These are phyloP conservation scores for Populus euphratica DNA, from an alignment of 345 rosid genomes.

Conservation along the genomic window DNA sequence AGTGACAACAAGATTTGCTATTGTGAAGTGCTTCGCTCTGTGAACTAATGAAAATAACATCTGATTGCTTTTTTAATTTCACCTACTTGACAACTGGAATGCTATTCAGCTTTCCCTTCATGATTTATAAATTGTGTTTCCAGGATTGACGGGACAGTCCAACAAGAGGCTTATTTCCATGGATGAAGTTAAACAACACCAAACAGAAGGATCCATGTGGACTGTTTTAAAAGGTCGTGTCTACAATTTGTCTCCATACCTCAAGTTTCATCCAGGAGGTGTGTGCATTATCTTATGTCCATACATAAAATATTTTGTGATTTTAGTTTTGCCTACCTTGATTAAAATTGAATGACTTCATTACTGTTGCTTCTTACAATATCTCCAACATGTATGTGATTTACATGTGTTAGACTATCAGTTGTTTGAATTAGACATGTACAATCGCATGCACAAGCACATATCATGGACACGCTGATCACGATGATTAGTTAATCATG, in stretches of 20 bases:
- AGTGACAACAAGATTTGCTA: background rate
- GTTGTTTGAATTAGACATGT: too few relatives aligned
- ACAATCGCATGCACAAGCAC: too few relatives aligned
- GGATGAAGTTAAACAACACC: constrained; percentile 74
- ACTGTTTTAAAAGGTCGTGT: constrained; percentile 83
- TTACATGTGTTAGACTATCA: background rate
- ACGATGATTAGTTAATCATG: too few relatives aligned
- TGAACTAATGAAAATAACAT: background rate
- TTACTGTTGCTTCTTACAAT: background rate
- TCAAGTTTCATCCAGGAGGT: constrained; percentile 98
- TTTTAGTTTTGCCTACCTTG: background rate
- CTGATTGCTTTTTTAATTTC: background rate
- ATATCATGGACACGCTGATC: too few relatives aligned
- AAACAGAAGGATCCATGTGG: constrained; percentile 82
- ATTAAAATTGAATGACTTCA: background rate
- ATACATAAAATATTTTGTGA: background rate
- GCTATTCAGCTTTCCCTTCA: background rate
- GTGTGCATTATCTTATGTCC: constrained; percentile 11
- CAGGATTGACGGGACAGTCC: constrained; percentile 83
- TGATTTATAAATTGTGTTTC: background rate
- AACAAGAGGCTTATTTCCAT: constrained; percentile 65
- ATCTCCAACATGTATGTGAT: background rate
- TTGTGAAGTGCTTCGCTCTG: background rate
- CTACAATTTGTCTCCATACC: constrained; percentile 79
- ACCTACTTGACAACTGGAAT: background rate